Evolutionary conservation across 495 filamentous ascomycete genomes (phyloP).

Genomic region (Aspergillus nanangensis): DNA sequence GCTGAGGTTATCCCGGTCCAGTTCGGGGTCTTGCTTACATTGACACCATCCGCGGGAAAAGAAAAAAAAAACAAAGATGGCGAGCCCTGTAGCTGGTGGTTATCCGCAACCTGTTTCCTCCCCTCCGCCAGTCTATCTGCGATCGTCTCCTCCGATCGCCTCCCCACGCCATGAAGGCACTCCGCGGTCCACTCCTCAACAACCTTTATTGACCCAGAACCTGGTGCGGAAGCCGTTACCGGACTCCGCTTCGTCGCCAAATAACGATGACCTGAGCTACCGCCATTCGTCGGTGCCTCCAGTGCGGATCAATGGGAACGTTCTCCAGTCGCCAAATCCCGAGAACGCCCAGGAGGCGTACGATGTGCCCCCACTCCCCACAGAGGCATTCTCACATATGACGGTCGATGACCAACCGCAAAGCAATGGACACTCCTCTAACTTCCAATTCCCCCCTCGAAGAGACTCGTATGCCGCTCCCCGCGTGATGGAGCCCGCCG

Average conservation of each 20-base stretch:
- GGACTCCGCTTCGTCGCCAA: conserved; percentile 7
- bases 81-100: conserved; percentile 20
- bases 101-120: conserved; percentile 30
- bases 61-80: conserved; percentile 19
- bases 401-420: conserved; percentile 31
- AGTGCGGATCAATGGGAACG: conserved; percentile 34
- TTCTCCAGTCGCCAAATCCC: conserved; percentile 27
- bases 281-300: conserved; percentile 37
- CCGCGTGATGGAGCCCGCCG: conserved; percentile 7
- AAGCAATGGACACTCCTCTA: conserved; percentile 36
- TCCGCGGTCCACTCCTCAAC: conserved; percentile 19
- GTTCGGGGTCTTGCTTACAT: no score
- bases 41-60: not conserved
- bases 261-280: conserved; percentile 18
- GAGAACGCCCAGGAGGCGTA: conserved; percentile 24
- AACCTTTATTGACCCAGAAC: conserved; percentile 17
- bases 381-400: conserved; percentile 23
- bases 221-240: conserved; percentile 25
- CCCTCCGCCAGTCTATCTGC: conserved; percentile 40
- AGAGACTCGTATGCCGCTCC: conserved; percentile 28
- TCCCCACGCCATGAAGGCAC: conserved; percentile 19
- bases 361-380: conserved; percentile 19
- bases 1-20: not conserved
- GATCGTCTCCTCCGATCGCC: conserved; percentile 31
- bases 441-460: conserved; percentile 37